These are phyloP conservation scores for Pleurotus sapidus DNA, from an alignment of 768 basidiomycete species.

Conservation along the genomic window DNA sequence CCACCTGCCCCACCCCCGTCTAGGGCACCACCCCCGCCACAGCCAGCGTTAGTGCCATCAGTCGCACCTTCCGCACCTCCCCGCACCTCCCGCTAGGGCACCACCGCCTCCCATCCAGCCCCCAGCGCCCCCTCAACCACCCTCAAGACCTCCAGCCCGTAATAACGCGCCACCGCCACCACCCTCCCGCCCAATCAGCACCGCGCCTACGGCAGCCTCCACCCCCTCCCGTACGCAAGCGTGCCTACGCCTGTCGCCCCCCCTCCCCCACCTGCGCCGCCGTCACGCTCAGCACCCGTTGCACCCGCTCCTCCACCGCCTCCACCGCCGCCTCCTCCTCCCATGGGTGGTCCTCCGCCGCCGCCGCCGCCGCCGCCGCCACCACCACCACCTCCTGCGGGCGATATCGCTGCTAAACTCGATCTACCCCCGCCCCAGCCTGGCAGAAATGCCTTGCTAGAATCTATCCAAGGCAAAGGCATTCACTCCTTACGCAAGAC, in stretches of 20 bases:
- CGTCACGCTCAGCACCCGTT: conserved; percentile 42
- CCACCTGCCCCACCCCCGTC: conserved; percentile 36
- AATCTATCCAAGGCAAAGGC: conserved; percentile 81
- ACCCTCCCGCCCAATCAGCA: conserved; percentile 29
- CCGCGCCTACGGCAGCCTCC: conserved; percentile 40
- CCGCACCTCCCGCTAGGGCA: conserved; percentile 31
- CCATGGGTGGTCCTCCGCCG: conserved; percentile 26
- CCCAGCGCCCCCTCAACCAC: conserved; percentile 17
- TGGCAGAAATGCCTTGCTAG: conserved; percentile 66
- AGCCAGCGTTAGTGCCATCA: conserved; percentile 12
- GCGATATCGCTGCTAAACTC: conserved; percentile 20
- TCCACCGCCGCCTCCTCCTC: conserved; percentile 41
- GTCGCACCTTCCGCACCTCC: conserved; percentile 29
- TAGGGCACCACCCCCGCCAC: conserved; percentile 29
- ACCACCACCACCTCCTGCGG: conserved; percentile 29
- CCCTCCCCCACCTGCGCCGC: conserved; percentile 32
- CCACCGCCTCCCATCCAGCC: conserved; percentile 16
- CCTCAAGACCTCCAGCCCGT: conserved; percentile 9
- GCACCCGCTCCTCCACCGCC: conserved; percentile 42
- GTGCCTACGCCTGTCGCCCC: conserved; percentile 23
- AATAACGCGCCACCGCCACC: conserved; percentile 24
- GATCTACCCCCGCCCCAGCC: conserved; percentile 51
- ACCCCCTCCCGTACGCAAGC: conserved; percentile 19
- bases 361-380: conserved; percentile 36
- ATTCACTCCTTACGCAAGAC: conserved; percentile 68